phyloP scores from a whole-genome alignment of 208 protist species.

The Leishmania turanica region DNA sequence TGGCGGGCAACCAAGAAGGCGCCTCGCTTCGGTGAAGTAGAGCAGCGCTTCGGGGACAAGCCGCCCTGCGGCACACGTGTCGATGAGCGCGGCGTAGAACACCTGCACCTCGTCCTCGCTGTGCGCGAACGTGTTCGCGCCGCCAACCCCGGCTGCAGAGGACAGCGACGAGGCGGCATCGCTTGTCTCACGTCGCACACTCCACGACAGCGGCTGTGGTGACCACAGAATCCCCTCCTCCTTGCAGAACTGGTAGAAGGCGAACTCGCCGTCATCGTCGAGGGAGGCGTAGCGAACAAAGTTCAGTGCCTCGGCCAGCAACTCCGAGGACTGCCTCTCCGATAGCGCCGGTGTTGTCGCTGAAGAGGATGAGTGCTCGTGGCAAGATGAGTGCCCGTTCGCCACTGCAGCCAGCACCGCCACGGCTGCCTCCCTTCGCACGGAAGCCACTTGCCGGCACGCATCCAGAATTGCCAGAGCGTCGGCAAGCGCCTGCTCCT shows the following conservation, averaged over 20 bases:
- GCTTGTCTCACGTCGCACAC: neutral
- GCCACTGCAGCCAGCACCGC: neutral
- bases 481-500: slow-evolving; percentile 44
- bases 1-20: slow-evolving; percentile 24
- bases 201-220: slow-evolving; percentile 16
- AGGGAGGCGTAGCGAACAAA: slow-evolving; percentile 58
- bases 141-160: neutral
- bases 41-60: slow-evolving; percentile 48
- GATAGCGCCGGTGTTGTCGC: neutral
- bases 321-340: neutral
- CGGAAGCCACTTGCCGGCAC: slow-evolving; percentile 15
- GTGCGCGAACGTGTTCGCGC: slow-evolving; percentile 3
- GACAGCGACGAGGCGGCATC: neutral
- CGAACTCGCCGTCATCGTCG: slow-evolving; percentile 75
- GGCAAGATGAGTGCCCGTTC: neutral
- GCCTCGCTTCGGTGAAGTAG: slow-evolving; percentile 51
- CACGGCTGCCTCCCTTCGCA: neutral
- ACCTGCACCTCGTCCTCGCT: slow-evolving; percentile 35
- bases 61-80: slow-evolving; percentile 54
- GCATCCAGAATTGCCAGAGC: slow-evolving; percentile 37
- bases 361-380: neutral
- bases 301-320: slow-evolving; percentile 4
- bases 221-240: slow-evolving; percentile 33
- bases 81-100: slow-evolving; percentile 68
- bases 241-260: slow-evolving; percentile 62